phyloP scores from a whole-genome alignment of 352 stramenopile genomes.

The Globisporangium spinosum region DNA sequence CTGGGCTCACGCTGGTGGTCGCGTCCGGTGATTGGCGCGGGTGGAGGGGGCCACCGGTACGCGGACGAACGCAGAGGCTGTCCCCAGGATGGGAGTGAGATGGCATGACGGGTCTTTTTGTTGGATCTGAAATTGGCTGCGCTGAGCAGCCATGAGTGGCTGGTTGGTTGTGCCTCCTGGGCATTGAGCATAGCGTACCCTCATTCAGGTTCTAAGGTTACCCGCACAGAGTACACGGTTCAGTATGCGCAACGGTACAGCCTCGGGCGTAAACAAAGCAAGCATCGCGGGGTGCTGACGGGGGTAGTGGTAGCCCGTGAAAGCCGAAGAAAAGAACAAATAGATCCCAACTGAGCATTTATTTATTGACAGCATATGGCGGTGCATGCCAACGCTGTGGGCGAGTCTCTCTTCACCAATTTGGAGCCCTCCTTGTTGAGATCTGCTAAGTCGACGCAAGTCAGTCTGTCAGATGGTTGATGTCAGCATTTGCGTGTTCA shows the following conservation, averaged over 20 bases:
- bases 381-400: neutral
- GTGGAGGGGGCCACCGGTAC: neutral
- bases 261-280: neutral
- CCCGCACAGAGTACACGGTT: neutral
- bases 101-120: neutral
- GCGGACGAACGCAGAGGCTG: neutral
- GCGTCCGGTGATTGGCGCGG: neutral
- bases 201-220: neutral
- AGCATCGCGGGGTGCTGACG: neutral
- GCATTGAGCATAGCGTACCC: neutral
- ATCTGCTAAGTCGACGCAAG: neutral
- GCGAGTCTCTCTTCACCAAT: neutral
- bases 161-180: neutral
- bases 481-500: neutral
- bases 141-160: neutral
- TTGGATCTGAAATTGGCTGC: neutral
- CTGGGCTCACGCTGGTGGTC: neutral
- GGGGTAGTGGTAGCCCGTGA: neutral
- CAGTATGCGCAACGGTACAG: neutral
- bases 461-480: neutral
- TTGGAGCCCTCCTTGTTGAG: neutral
- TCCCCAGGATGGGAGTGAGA: neutral
- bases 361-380: neutral
- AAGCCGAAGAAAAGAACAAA: neutral
- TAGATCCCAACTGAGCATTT: neutral